Percentiles rank a stretch among this genome's conserved stretches.
Conservation (phyloP, 805 yeast species). For the Myxozyma nipponensis region DNA sequence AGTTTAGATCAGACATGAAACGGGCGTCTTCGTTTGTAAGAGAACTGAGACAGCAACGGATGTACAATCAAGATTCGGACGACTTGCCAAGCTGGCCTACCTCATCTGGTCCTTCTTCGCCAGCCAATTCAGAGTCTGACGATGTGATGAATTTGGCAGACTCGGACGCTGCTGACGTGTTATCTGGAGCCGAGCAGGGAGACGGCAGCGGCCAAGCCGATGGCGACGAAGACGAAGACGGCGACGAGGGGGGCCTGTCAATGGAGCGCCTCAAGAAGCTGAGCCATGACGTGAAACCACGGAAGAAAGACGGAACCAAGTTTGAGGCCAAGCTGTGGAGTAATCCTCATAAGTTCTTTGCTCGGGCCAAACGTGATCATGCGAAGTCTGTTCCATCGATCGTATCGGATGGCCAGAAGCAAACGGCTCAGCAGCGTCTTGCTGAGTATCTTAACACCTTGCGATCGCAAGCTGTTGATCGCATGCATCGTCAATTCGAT, state of each 20-base stretch:
- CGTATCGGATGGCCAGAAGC: constrained; percentile 7
- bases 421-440: constrained; percentile 12
- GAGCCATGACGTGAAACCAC: not conserved
- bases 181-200: constrained; percentile 1
- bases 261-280: not conserved
- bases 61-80: not conserved
- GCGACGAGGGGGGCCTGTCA: constrained; percentile 7
- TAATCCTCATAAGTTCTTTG: not conserved
- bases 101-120: constrained; percentile 26
- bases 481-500: constrained; percentile 16
- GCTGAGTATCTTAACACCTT: constrained; percentile 17
- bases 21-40: not conserved
- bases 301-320: not conserved
- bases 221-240: not conserved
- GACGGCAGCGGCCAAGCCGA: not conserved
- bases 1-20: not conserved
- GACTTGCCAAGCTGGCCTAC: constrained; percentile 28
- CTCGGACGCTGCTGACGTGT: constrained; percentile 6
- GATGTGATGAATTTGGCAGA: not conserved
- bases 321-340: not conserved
- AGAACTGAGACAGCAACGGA: not conserved
- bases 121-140: constrained; percentile 19
- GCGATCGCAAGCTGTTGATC: constrained; percentile 17
- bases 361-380: not conserved
- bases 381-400: not conserved